These are phyloP conservation scores for Cytospora leucostoma DNA, from an alignment of 2,329 filamentous ascomycete species.

Conservation along the genomic window DNA sequence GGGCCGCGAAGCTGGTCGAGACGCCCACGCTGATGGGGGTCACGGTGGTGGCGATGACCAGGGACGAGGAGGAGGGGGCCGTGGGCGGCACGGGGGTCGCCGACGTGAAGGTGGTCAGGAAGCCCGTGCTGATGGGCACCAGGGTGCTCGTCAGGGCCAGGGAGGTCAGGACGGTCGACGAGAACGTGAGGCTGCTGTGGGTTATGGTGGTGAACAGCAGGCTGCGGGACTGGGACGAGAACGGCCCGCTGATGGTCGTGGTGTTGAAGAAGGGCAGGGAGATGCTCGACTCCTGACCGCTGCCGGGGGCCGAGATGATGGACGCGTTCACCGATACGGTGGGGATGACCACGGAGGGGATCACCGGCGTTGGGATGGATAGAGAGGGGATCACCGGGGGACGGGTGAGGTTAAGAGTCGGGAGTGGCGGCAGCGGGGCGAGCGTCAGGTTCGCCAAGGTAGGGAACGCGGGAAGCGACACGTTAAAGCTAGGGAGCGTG, in stretches of 20 bases:
- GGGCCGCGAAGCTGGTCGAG: conserved; percentile 30
- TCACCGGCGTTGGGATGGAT: too few relatives aligned
- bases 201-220: neutral
- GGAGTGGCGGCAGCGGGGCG: neutral
- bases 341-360: neutral
- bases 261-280: neutral
- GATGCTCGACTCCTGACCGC: neutral
- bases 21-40: conserved; percentile 35
- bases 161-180: too few relatives aligned
- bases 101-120: too few relatives aligned
- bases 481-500: too few relatives aligned
- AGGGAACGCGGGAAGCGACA: too few relatives aligned
- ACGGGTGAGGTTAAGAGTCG: neutral
- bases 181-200: neutral
- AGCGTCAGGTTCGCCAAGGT: neutral
- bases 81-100: too few relatives aligned
- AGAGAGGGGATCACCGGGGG: neutral
- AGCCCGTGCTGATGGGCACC: too few relatives aligned
- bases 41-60: conserved; percentile 40
- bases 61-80: conserved; percentile 8
- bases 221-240: too few relatives aligned
- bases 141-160: too few relatives aligned
- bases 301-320: neutral
- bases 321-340: neutral
- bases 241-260: too few relatives aligned